A percentile compares a stretch with the other conserved stretches of the same genome.
phyloP scores from a whole-genome alignment of 495 filamentous ascomycete genomes.

The Neurospora sp. region DNA sequence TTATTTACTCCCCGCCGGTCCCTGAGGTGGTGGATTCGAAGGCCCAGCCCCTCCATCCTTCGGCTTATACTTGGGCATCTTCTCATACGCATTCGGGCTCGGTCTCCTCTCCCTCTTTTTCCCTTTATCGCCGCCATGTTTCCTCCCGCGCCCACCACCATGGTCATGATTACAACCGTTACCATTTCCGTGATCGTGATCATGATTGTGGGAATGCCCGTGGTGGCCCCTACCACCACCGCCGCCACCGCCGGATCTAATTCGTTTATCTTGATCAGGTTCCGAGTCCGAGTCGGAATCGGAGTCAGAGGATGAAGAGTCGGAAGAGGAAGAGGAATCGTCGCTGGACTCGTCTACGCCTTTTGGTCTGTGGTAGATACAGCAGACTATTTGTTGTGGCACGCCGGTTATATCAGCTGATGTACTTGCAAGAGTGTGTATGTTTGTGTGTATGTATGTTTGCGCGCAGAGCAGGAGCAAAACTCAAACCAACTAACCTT shows the following conservation, averaged over 20 bases:
- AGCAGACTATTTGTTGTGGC: conserved; percentile 60
- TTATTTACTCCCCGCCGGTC: background rate
- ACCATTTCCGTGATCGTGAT: conserved; percentile 30
- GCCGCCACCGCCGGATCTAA: conserved; percentile 6
- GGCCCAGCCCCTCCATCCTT: conserved; percentile 6
- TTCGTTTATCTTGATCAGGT: conserved; percentile 14
- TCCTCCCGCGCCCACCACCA: conserved; percentile 12
- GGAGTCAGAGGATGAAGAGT: conserved; percentile 37
- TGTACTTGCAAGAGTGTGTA: background rate
- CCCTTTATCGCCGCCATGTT: conserved; percentile 20
- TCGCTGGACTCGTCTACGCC: conserved; percentile 78
- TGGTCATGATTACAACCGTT: conserved; percentile 28
- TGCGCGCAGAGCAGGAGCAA: background rate
- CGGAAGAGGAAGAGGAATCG: conserved; percentile 61
- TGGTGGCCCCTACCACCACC: conserved; percentile 1
- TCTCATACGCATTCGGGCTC: conserved; percentile 93
- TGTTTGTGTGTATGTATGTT: background rate
- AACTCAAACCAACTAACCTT: conserved; percentile 49
- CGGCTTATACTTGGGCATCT: conserved; percentile 57
- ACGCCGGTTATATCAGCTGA: background rate
- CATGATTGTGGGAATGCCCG: conserved; percentile 15
- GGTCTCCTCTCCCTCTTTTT: conserved; percentile 47
- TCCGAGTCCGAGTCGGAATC: conserved; percentile 35
- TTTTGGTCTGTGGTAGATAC: conserved; percentile 87
- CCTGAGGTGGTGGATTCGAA: background rate